Evolutionary conservation across 176 grass and related monocot genomes (phyloP).

Genomic region (Dactylis glomerata): DNA sequence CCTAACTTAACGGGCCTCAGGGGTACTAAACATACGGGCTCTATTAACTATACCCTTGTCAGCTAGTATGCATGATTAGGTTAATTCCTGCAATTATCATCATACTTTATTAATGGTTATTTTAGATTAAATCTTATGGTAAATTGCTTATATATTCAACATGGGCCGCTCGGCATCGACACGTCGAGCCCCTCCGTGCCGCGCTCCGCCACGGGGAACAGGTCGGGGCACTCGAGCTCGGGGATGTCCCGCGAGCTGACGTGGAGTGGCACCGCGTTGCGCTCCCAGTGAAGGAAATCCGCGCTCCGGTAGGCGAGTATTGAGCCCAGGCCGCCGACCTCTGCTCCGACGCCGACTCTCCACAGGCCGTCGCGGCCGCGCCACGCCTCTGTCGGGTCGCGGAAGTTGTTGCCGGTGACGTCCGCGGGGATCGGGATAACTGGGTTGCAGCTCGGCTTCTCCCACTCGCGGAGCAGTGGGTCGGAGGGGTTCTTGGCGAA

Average conservation of each 20-base stretch:
- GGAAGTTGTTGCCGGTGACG: slow-evolving; percentile 45
- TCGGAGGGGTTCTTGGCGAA: slow-evolving; percentile 53
- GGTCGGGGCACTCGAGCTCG: slow-evolving; percentile 77
- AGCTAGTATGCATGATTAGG: no score
- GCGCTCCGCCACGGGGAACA: slow-evolving; percentile 46
- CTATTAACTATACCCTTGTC: no score
- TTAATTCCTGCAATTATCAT: no score
- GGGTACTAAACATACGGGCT: no score
- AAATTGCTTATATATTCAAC: no score
- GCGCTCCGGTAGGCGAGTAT: slow-evolving; percentile 45
- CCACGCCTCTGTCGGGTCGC: slow-evolving; percentile 75
- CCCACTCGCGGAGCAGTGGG: slow-evolving; percentile 55
- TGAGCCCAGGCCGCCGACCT: slow-evolving; percentile 36
- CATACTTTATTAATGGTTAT: no score
- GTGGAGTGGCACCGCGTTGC: slow-evolving; percentile 38
- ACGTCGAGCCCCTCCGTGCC: slow-evolving; percentile 37
- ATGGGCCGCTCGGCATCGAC: slow-evolving; percentile 16
- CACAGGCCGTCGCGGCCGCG: slow-evolving; percentile 59
- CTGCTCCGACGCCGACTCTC: slow-evolving; percentile 40
- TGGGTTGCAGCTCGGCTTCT: slow-evolving; percentile 66
- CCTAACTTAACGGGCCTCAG: no score
- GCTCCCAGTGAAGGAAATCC: slow-evolving; percentile 55
- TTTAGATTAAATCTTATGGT: no score
- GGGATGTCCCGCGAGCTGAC: neutral
- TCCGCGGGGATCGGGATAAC: slow-evolving; percentile 39